Evolutionary conservation across 805 yeast species (phyloP), one percentile per base, ranked within the genome.

Genomic region (Myxozyma nipponensis): DNA sequence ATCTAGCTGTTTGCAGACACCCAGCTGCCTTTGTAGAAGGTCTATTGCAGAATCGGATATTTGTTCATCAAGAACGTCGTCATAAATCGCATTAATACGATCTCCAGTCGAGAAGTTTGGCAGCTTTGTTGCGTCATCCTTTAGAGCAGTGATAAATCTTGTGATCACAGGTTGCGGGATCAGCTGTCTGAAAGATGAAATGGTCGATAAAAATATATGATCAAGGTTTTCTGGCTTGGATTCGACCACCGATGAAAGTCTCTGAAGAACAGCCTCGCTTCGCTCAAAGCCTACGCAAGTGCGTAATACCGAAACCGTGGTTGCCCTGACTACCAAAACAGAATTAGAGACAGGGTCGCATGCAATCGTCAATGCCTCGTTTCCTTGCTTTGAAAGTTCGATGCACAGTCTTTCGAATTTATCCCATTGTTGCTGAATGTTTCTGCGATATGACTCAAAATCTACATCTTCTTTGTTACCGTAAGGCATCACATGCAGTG

Each of bases 381-480:
- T 74, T 18, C 80, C 72, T 42, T 75, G 74, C 51, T 77, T 83
- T 51, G 76, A 77, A 46, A 85, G 72, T 61, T 89, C 96, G 49
- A 77, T 78, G 63, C 95, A 83, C 23, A 89, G 71, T 1, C 86
- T 74, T 50, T 81, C 83, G 50, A 90, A 76, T 52, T 83, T 79
- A 30, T 77, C 71, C 85, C 95, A 82, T 59, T 82, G 82, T 26
- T 74, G 74, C 42, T 69, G 66, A n/a, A 74, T 54, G 36, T 70
- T 70, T 4, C 66, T 51, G 22, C 70, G 62, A 54, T 71, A 71
- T 1, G 69, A 66, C 32, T 68, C 64, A 39, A 66, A 68, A 26
- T 66, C 67, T 30, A 58, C 43, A 22, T 18, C 32, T 2, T 44
- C 50, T 6, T 47, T 42, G 10, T 30, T 39, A 5, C 39, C 32